These are phyloP conservation scores for Scorias spongiosa DNA, from an alignment of 2,329 filamentous ascomycete species.

Conservation along the genomic window DNA sequence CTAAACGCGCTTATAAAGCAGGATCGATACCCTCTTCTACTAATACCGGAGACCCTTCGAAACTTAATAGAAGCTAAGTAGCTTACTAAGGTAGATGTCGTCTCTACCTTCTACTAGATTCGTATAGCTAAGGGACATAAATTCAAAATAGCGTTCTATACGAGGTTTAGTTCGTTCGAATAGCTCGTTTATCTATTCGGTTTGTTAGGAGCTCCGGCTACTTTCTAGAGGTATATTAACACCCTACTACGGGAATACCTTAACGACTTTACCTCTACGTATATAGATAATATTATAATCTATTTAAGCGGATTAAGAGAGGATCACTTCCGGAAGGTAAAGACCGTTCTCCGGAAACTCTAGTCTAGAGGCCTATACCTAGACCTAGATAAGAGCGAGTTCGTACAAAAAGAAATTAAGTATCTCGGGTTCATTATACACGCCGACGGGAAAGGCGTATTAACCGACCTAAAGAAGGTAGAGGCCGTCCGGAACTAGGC, in stretches of 20 bases:
- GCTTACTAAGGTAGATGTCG: no score
- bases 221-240: slow-evolving; percentile 12
- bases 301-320: no score
- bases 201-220: slow-evolving; percentile 6
- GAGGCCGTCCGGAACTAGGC: no score
- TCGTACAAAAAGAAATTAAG: no score
- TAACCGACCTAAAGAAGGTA: no score
- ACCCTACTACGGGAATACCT: slow-evolving; percentile 4
- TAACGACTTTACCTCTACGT: slow-evolving; percentile 4
- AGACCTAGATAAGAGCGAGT: neutral
- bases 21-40: slow-evolving; percentile 18
- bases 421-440: neutral
- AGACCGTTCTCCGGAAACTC: neutral
- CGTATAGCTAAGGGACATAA: slow-evolving; percentile 19
- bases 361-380: neutral
- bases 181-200: slow-evolving; percentile 11
- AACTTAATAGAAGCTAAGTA: slow-evolving; percentile 10
- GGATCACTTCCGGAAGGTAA: neutral
- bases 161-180: slow-evolving; percentile 6
- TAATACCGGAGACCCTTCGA: slow-evolving; percentile 19
- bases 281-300: no score
- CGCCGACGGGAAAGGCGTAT: neutral
- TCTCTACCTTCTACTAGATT: slow-evolving; percentile 20
- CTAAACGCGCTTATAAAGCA: slow-evolving; percentile 24
- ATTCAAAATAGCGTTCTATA: slow-evolving; percentile 14